Conservation (phyloP, 2,329 filamentous ascomycete genomes). For the Fonsecaea erecta region DNA sequence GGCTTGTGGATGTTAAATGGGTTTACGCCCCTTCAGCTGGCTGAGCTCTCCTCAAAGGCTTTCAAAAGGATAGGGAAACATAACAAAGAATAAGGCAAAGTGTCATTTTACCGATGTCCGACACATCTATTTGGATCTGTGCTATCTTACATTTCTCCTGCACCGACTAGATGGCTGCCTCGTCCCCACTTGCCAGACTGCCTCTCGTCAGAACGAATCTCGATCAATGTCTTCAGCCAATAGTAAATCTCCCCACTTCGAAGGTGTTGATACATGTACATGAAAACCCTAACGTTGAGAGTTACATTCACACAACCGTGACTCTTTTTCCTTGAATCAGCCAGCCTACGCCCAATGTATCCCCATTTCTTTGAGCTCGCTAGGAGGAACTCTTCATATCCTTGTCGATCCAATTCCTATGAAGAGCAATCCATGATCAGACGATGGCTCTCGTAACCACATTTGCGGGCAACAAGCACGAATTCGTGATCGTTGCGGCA, state of each 20-base stretch:
- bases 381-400: neutral
- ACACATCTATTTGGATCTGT: neutral
- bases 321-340: too few species aligned
- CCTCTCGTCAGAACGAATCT: too few species aligned
- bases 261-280: too few species aligned
- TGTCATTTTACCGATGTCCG: neutral
- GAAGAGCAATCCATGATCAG: neutral
- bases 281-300: too few species aligned
- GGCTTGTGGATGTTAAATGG: neutral
- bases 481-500: slow-evolving; percentile 47
- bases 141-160: neutral
- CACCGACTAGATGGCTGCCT: too few species aligned
- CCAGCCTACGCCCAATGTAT: too few species aligned
- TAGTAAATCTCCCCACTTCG: too few species aligned
- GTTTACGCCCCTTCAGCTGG: neutral
- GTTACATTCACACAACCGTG: too few species aligned
- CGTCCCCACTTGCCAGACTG: too few species aligned
- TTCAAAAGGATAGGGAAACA: neutral
- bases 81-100: neutral
- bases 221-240: too few species aligned
- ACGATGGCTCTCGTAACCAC: slow-evolving; percentile 14
- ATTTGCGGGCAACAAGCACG: slow-evolving; percentile 40
- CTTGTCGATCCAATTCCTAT: neutral
- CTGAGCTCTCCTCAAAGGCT: neutral
- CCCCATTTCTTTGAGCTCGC: too few species aligned